phyloP scores from a whole-genome alignment of 2,329 filamentous ascomycete species.

The Dryadomyces sulphureus region DNA sequence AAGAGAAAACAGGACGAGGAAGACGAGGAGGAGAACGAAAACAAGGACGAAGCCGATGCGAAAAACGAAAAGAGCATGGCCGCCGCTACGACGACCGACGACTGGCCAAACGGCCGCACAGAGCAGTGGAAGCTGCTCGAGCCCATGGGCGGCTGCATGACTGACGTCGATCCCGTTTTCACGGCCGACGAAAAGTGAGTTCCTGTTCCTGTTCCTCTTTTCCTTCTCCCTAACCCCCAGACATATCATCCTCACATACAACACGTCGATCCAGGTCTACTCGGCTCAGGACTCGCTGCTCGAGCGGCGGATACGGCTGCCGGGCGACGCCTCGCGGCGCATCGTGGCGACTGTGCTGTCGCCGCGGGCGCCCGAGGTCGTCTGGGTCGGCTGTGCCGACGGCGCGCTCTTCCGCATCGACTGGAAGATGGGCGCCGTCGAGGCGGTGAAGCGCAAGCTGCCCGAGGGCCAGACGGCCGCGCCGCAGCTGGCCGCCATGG shows the following conservation, averaged over 20 bases:
- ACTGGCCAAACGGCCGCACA: background rate
- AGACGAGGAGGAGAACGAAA: background rate
- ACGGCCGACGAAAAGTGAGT: conserved; percentile 45
- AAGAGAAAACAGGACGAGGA: conserved; percentile 9
- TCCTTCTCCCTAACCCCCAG: too few species aligned
- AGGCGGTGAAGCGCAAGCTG: conserved; percentile 19
- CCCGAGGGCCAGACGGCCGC: conserved; percentile 22
- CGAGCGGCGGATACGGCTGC: conserved; percentile 52
- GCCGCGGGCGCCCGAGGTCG: conserved; percentile 24
- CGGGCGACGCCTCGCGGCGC: conserved; percentile 12
- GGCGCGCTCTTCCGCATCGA: conserved; percentile 42
- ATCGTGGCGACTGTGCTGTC: conserved; percentile 27
- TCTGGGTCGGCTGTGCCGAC: conserved; percentile 47
- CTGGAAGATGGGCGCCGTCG: conserved; percentile 33
- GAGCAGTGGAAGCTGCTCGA: conserved; percentile 44
- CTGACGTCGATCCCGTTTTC: conserved; percentile 49
- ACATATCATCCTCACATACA: conserved; percentile 60
- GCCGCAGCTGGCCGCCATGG: conserved; percentile 25
- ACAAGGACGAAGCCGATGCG: background rate
- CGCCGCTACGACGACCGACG: background rate
- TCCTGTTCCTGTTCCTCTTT: too few species aligned
- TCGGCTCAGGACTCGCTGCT: conserved; percentile 69
- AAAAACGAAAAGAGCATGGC: background rate
- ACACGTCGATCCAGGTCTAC: conserved; percentile 66
- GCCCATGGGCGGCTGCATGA: conserved; percentile 50